A percentile compares a stretch with the other conserved stretches of the same genome.
phyloP scores from a whole-genome alignment of 495 filamentous ascomycete genomes.

The Penicillium samsonianum region DNA sequence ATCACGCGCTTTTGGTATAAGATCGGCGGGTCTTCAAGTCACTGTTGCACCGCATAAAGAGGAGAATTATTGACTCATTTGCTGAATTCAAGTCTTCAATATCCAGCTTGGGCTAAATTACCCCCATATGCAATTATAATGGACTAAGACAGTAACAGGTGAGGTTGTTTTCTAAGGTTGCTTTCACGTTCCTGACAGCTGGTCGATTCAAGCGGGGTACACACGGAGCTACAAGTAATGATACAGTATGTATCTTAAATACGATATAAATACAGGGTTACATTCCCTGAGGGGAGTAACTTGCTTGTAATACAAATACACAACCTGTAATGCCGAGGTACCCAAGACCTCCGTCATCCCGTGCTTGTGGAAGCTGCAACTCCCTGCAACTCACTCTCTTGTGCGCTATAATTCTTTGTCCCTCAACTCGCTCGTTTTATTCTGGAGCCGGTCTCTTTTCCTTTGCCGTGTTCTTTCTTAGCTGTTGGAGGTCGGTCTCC shows the following conservation, averaged over 20 bases:
- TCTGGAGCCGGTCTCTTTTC: constrained; percentile 26
- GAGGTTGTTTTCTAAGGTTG: constrained; percentile 3
- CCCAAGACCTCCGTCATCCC: constrained; percentile 26
- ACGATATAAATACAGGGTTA: background rate
- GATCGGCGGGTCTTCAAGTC: background rate
- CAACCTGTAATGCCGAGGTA: constrained; percentile 11
- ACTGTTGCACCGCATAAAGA: background rate
- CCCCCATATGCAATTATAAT: background rate
- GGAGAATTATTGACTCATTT: background rate
- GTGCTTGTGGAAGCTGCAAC: constrained; percentile 27
- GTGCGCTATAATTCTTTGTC: constrained; percentile 10
- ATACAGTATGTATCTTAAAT: constrained; percentile 1
- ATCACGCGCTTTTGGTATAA: background rate
- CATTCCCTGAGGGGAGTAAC: background rate
- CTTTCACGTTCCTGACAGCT: constrained; percentile 28
- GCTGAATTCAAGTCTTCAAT: background rate
- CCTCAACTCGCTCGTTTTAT: constrained; percentile 11
- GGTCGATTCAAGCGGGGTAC: constrained; percentile 30
- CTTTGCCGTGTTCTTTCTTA: constrained; percentile 14
- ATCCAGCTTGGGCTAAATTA: background rate
- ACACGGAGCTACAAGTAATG: background rate
- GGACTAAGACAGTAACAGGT: background rate
- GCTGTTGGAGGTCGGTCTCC: constrained; percentile 12
- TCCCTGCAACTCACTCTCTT: constrained; percentile 22
- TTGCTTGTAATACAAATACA: constrained; percentile 5